Conservation (phyloP, 2,329 filamentous ascomycete genomes). For the Sarocladiaceae sp. region DNA sequence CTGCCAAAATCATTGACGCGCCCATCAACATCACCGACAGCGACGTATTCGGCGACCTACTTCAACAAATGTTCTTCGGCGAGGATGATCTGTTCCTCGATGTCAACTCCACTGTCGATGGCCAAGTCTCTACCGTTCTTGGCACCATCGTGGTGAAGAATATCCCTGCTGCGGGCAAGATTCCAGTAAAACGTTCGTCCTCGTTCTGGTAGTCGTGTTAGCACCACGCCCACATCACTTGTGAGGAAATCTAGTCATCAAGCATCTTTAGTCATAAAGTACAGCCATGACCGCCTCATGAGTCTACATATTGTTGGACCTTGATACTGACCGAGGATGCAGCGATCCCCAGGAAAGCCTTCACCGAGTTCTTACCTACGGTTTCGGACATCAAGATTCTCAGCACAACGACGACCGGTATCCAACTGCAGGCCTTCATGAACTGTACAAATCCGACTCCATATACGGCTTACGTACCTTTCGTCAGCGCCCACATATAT, state of each 20-base stretch:
- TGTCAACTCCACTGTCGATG: slow-evolving; percentile 75
- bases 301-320: slow-evolving; percentile 10
- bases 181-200: slow-evolving; percentile 91
- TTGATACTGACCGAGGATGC: slow-evolving; percentile 26
- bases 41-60: slow-evolving; percentile 70
- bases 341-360: slow-evolving; percentile 53
- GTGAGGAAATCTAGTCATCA: slow-evolving; percentile 19
- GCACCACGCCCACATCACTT: slow-evolving; percentile 15
- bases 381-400: slow-evolving; percentile 66
- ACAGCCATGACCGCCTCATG: slow-evolving; percentile 16
- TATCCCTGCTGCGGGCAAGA: slow-evolving; percentile 77
- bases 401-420: slow-evolving; percentile 63
- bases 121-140: slow-evolving; percentile 73
- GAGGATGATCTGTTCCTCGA: slow-evolving; percentile 61
- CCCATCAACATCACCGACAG: slow-evolving; percentile 78
- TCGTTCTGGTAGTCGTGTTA: slow-evolving; percentile 36
- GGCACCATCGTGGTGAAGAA: slow-evolving; percentile 75
- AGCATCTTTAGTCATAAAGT: slow-evolving; percentile 22
- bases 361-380: slow-evolving; percentile 49
- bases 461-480: slow-evolving; percentile 79
- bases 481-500: slow-evolving; percentile 67
- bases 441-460: slow-evolving; percentile 88
- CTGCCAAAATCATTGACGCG: slow-evolving; percentile 69
- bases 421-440: slow-evolving; percentile 64
- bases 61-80: slow-evolving; percentile 76